These are phyloP conservation scores for Xerocomellus dryophilus DNA, from an alignment of 768 basidiomycete genomes.

Conservation along the genomic window DNA sequence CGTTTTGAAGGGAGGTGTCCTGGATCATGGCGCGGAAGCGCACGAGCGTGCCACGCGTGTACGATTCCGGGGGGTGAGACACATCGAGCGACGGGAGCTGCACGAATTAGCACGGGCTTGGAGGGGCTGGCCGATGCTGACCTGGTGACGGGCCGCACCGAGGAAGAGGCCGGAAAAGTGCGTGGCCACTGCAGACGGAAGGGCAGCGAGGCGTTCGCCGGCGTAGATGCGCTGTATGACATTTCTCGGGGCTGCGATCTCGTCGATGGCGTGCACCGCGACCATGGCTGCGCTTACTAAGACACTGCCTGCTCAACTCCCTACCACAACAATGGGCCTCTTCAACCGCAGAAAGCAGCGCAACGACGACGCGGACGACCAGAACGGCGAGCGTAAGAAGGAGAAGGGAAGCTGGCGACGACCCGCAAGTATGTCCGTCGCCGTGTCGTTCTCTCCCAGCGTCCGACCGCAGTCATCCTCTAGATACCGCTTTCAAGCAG, in stretches of 20 bases:
- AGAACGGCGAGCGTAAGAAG: constrained; percentile 57
- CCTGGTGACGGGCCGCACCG: constrained; percentile 35
- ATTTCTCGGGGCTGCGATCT: constrained; percentile 46
- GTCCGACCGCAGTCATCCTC: constrained; percentile 14
- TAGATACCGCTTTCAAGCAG: constrained; percentile 98
- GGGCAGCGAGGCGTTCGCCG: constrained; percentile 6
- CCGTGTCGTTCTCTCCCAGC: constrained; percentile 2
- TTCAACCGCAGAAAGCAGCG: constrained; percentile 53
- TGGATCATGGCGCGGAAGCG: constrained; percentile 78
- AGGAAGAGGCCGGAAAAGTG: constrained; percentile 49
- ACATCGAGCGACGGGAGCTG: constrained; percentile 61
- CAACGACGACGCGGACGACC: constrained; percentile 36
- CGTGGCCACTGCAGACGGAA: constrained; percentile 42
- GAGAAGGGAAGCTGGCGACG: constrained; percentile 80
- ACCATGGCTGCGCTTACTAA: constrained; percentile 44
- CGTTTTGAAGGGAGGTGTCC: constrained; percentile 70
- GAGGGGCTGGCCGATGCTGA: constrained; percentile 10
- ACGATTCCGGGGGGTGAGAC: constrained; percentile 45
- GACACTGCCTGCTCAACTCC: background rate
- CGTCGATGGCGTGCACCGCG: constrained; percentile 46
- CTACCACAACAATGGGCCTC: constrained; percentile 45
- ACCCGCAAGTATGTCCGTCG: constrained; percentile 67
- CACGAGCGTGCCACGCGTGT: constrained; percentile 56
- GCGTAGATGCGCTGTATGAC: constrained; percentile 50
- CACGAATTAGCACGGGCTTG: background rate